Base-by-base conservation (phyloP, 305 asterid genomes). In the Monarda citriodora region DNA sequence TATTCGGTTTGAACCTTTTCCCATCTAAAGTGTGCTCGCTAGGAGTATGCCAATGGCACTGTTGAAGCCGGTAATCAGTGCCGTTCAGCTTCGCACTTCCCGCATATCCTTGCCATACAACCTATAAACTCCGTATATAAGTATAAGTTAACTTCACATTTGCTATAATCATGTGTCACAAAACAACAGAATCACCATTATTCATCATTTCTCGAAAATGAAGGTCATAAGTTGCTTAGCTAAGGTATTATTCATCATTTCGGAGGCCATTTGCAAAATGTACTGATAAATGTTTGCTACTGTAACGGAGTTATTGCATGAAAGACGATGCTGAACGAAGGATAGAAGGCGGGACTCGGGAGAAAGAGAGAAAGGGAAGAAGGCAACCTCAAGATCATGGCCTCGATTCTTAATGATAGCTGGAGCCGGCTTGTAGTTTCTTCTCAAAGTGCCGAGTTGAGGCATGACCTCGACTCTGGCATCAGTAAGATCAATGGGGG, bases 41-140 rank as follows among this genome's bases (percentile, higher is more conserved):
- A 65, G 98, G 95, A 66, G 84, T 61, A 68, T 92, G 98, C 97
- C 98, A 92, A 59, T 92, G 98, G 55, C 87, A 74, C 42, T 84
- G 92, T 17, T 1, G 53, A 37, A 86, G 54, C 6, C 41, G 66
- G 72, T 70, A 92, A 2, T 50, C 51, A 0, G 79, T 76, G 11
- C 85, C 79, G 17, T 83, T 84, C 37, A 85, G 60, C 3, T 12
- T 10, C 1, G 83, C 58, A 6, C 71, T 65, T 34, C 97, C 98
- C 3, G 95, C 98, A 54, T 82, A 82, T 10, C 68, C 82, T 54
- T 64, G 29, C 95, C 95, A 92, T 44, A 42, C 65, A 21, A 92
- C 79, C 98, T 91, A 29, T 7, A 56, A 48, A 53, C n/a, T 21
- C 21, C 25, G 22, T 11, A 22, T 21, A 0, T 11, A 18, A 37